A percentile compares a stretch with the other conserved stretches of the same genome.
These are phyloP conservation scores for Quercus glauca DNA, from an alignment of 306 rosid species.

Conservation along the genomic window DNA sequence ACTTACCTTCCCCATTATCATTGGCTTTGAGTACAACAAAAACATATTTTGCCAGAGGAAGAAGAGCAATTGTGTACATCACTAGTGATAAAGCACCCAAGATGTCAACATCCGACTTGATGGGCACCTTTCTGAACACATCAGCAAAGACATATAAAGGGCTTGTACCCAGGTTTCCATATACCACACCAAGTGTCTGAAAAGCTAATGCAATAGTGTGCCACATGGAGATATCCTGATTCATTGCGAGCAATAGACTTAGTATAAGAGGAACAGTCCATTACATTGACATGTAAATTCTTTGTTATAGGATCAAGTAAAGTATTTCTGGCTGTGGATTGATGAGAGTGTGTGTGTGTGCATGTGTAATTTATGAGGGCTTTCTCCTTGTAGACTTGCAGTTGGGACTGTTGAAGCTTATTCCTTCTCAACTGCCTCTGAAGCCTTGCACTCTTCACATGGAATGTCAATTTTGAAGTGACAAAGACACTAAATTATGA, in stretches of 20 bases:
- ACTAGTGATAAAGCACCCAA: slow-evolving; percentile 93
- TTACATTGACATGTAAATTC: slow-evolving; percentile 1
- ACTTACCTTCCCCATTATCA: slow-evolving; percentile 90
- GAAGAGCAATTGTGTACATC: slow-evolving; percentile 84
- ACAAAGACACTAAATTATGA: background rate
- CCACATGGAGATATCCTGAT: slow-evolving; percentile 70
- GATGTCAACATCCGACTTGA: slow-evolving; percentile 69
- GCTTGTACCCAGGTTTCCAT: slow-evolving; percentile 97
- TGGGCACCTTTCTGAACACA: slow-evolving; percentile 80
- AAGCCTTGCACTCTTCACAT: background rate
- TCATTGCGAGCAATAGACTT: slow-evolving; percentile 25
- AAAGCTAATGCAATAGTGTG: slow-evolving; percentile 67
- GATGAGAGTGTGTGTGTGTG: background rate
- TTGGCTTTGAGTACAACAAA: slow-evolving; percentile 96
- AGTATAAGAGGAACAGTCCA: slow-evolving; percentile 4
- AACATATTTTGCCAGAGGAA: slow-evolving; percentile 88
- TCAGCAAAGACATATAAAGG: slow-evolving; percentile 90
- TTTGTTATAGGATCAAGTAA: background rate
- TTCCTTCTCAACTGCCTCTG: background rate
- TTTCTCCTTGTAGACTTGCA: background rate
- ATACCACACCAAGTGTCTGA: slow-evolving; percentile 96
- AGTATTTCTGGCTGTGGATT: slow-evolving; percentile 5
- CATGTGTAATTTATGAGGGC: background rate
- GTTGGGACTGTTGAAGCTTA: background rate
- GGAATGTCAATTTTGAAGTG: background rate